Percentiles rank a stretch among this genome's conserved stretches.
phyloP scores from a whole-genome alignment of 176 grass and related monocot genomes.

The Echinochloa phyllopogon region DNA sequence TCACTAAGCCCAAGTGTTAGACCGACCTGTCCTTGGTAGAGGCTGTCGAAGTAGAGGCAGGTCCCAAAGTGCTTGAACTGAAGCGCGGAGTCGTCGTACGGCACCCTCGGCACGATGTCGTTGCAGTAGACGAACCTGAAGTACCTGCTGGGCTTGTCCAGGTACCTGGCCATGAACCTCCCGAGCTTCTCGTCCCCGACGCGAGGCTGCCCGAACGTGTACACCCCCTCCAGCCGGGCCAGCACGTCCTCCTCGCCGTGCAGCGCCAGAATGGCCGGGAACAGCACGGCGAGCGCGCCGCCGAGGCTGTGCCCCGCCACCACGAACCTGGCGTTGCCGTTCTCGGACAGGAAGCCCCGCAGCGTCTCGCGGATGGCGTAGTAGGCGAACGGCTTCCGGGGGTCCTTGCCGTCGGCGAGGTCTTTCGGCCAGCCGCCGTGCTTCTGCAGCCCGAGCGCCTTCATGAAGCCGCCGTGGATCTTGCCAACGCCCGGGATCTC shows the following conservation, averaged over 20 bases:
- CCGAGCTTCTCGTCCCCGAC: constrained; percentile 64
- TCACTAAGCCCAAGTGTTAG: background rate
- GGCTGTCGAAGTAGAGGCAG: constrained; percentile 79
- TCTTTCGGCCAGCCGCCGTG: constrained; percentile 49
- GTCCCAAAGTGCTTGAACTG: constrained; percentile 77
- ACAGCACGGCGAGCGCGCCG: constrained; percentile 76
- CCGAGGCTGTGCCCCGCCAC: constrained; percentile 87
- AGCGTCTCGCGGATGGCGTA: constrained; percentile 70
- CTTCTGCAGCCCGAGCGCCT: constrained; percentile 67
- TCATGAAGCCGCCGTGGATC: constrained; percentile 76
- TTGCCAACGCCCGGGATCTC: constrained; percentile 51
- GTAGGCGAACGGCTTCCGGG: constrained; percentile 55
- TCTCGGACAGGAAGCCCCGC: constrained; percentile 17
- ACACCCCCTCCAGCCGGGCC: constrained; percentile 58
- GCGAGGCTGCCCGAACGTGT: constrained; percentile 82
- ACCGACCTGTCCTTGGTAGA: constrained; percentile 66
- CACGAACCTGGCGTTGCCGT: constrained; percentile 49
- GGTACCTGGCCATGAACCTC: constrained; percentile 42
- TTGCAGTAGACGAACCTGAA: constrained; percentile 84
- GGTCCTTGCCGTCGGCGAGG: background rate
- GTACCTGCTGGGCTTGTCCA: constrained; percentile 53
- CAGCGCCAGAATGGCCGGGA: constrained; percentile 64
- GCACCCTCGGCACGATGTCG: constrained; percentile 75
- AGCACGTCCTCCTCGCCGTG: constrained; percentile 55
- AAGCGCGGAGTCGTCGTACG: constrained; percentile 64